Percentiles rank a stretch among this genome's conserved stretches.
phyloP scores from a whole-genome alignment of 768 basidiomycete genomes.

The Macrocybe gigantea region DNA sequence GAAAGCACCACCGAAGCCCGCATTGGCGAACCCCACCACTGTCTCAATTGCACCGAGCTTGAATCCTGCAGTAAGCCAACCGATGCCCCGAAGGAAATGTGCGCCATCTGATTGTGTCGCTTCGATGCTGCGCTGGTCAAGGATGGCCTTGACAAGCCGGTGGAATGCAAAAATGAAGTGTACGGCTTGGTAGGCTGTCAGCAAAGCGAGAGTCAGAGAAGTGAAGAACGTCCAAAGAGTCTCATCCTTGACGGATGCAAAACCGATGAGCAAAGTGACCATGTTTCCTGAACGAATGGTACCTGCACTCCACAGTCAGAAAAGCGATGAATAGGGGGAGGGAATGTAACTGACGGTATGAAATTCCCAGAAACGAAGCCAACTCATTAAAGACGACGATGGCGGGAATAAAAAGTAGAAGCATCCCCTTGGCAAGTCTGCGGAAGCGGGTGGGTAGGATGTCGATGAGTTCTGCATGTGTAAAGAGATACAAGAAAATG shows the following conservation, averaged over 20 bases:
- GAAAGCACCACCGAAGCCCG: constrained; percentile 46
- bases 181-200: constrained; percentile 51
- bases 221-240: constrained; percentile 53
- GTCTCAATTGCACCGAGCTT: constrained; percentile 64
- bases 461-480: constrained; percentile 43
- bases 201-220: constrained; percentile 51
- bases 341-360: constrained; percentile 40
- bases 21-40: constrained; percentile 52
- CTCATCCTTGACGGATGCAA: constrained; percentile 27
- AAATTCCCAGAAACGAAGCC: constrained; percentile 58
- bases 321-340: background rate
- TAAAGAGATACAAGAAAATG: constrained; percentile 55
- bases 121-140: constrained; percentile 50
- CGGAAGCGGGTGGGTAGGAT: constrained; percentile 46
- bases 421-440: constrained; percentile 33
- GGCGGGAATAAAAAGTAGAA: constrained; percentile 50
- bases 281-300: background rate
- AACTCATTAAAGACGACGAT: constrained; percentile 52
- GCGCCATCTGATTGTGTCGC: constrained; percentile 33
- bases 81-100: constrained; percentile 53
- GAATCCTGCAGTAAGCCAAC: constrained; percentile 58
- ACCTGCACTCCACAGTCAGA: constrained; percentile 2
- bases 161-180: constrained; percentile 55
- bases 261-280: constrained; percentile 31
- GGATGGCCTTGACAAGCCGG: constrained; percentile 44